Base-by-base conservation (phyloP, 768 basidiomycete species). In the Tephrocybe sp. region DNA sequence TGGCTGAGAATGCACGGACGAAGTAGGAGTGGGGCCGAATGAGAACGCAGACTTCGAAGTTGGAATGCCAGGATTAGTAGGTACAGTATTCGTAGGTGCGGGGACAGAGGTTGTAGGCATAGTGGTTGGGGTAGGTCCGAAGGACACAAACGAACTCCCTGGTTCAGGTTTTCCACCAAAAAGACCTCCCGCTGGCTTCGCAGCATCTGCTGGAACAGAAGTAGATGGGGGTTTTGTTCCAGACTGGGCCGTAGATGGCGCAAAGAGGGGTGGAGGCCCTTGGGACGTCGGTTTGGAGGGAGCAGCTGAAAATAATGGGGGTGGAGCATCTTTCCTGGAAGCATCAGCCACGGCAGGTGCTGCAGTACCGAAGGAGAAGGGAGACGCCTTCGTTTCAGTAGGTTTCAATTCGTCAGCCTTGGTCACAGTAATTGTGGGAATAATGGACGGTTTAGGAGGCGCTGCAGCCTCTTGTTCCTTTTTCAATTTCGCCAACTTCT, bases 351-450 rank as follows among this genome's bases (percentile, higher is more conserved):
- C 23, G 11, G 61, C 31, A 43, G 53, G 44, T 17, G 61, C 51
- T 32, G 55, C 1, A 41, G 20, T 64, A 39, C 4, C 4, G 26
- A 60, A 67, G 40, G 54, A 64, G 45, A 60, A 56, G 14, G 51
- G 19, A 38, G 54, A 54, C 13, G 58, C 48, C 39, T 62, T 60
- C 19, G 61, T 36, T 47, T 62, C 62, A 13, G 57, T 38, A 50
- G 59, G 54, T 30, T 63, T 63, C 1, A 43, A 31, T 10, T 64
- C 62, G 12, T 54, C 54, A 38, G 64, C 65, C 48, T 74, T 64
- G 20, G 63, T 66, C 20, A 68, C 53, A 34, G 63, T 61, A 32
- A 69, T 66, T 0, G 58, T 60, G 8, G 70, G 65, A 44, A 65
- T 49, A 40, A 62, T 26, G 26, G 26, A 26, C 26, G 26, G 42